A percentile compares a stretch with the other conserved stretches of the same genome.
These are phyloP conservation scores for Syzygium grande DNA, from an alignment of 345 rosid species.

Conservation along the genomic window DNA sequence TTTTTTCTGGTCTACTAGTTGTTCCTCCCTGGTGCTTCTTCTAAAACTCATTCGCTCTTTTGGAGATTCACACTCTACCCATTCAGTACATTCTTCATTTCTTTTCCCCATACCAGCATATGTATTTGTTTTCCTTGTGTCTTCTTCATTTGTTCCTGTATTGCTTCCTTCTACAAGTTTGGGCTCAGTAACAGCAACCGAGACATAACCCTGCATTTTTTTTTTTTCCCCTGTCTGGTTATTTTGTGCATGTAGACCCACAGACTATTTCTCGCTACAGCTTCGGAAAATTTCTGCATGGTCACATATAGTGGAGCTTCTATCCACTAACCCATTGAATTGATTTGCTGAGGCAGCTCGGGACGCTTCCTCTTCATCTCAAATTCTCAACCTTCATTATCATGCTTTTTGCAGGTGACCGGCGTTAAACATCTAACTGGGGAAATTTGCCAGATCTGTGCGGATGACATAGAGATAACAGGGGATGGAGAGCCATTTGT, in stretches of 20 bases:
- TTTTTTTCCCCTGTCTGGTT: background rate
- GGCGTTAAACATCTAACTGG: constrained; percentile 64
- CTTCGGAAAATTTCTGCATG: background rate
- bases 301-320: background rate
- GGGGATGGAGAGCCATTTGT: constrained; percentile 78
- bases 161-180: background rate
- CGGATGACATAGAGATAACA: constrained; percentile 70
- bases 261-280: background rate
- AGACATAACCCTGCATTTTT: background rate
- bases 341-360: background rate
- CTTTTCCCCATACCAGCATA: background rate
- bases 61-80: background rate
- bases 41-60: background rate
- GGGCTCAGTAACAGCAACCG: background rate
- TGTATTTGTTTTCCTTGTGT: background rate
- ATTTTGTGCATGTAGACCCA: background rate
- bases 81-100: background rate
- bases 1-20: background rate
- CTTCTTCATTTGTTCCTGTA: background rate
- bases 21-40: background rate
- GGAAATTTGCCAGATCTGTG: constrained; percentile 87
- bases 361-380: background rate
- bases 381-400: background rate
- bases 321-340: background rate
- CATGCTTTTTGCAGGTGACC: constrained; percentile 36